These are phyloP conservation scores for Phoma sp. DNA, from an alignment of 2,329 filamentous ascomycete genomes.

Conservation along the genomic window DNA sequence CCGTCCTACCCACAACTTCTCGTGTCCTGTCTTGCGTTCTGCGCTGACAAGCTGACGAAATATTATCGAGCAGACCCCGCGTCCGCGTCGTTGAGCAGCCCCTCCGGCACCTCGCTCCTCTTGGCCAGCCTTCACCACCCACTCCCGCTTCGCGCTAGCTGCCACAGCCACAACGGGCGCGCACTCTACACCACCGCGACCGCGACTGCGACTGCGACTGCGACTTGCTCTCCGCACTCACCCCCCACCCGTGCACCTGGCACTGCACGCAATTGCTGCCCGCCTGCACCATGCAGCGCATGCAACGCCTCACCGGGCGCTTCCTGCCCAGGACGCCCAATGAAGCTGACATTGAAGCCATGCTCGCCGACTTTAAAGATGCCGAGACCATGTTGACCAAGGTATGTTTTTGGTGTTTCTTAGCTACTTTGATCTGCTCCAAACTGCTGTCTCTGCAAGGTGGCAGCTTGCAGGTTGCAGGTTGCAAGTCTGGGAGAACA, in stretches of 20 bases:
- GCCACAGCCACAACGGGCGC: slow-evolving; percentile 27
- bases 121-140: slow-evolving; percentile 22
- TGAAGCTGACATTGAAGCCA: slow-evolving; percentile 74
- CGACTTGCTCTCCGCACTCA: background rate
- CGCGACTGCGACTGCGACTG: background rate
- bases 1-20: slow-evolving; percentile 6
- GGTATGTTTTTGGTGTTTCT: slow-evolving; percentile 55
- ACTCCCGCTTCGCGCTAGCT: slow-evolving; percentile 22
- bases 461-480: slow-evolving; percentile 13
- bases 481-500: slow-evolving; percentile 15
- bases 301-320: slow-evolving; percentile 77
- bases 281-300: slow-evolving; percentile 65
- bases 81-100: background rate
- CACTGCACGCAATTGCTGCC: slow-evolving; percentile 24
- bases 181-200: background rate
- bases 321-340: slow-evolving; percentile 75
- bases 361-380: slow-evolving; percentile 81
- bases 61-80: slow-evolving; percentile 2
- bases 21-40: background rate
- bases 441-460: background rate
- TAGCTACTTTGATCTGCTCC: no score
- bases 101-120: no score
- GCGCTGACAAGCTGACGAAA: slow-evolving; percentile 7
- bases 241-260: slow-evolving; percentile 1
- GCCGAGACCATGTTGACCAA: slow-evolving; percentile 75